phyloP scores from a whole-genome alignment of 225 moss, liverwort and hornwort species.

The Asterella californica region DNA sequence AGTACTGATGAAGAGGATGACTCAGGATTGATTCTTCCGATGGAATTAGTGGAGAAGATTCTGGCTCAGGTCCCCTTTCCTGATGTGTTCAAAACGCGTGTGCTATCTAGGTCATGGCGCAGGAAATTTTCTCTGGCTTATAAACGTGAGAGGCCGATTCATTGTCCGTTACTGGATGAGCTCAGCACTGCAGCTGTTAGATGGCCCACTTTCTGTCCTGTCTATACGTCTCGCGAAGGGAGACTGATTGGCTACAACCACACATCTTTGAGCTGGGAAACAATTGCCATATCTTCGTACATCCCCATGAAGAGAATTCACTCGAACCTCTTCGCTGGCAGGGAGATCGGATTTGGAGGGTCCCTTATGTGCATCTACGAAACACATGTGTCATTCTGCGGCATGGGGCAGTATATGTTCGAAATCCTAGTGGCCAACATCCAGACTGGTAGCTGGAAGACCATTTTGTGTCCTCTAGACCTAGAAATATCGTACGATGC shows the following conservation, averaged over 20 bases:
- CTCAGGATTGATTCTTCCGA: background rate
- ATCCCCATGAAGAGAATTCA: background rate
- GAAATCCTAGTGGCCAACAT: constrained; percentile 2
- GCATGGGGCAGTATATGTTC: background rate
- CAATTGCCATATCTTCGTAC: background rate
- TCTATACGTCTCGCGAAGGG: background rate
- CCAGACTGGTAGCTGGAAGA: constrained; percentile 8
- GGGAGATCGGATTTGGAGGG: background rate
- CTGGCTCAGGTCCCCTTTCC: background rate
- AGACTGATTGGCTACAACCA: constrained; percentile 5
- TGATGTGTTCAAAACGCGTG: background rate
- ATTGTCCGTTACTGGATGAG: background rate
- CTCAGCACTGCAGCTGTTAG: background rate
- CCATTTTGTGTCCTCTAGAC: background rate
- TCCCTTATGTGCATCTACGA: background rate
- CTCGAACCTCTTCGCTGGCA: background rate
- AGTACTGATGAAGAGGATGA: background rate
- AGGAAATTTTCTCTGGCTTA: background rate
- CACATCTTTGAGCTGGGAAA: background rate
- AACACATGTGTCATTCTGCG: no score
- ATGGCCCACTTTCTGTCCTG: constrained; percentile 5
- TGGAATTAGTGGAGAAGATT: constrained; percentile 11
- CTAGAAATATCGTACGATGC: background rate
- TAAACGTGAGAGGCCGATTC: no score
- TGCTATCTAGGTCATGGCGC: background rate